Percentiles rank a stretch among this genome's conserved stretches.
phyloP scores from a whole-genome alignment of 2,329 filamentous ascomycete species.

The Apiospora kogelbergensis region DNA sequence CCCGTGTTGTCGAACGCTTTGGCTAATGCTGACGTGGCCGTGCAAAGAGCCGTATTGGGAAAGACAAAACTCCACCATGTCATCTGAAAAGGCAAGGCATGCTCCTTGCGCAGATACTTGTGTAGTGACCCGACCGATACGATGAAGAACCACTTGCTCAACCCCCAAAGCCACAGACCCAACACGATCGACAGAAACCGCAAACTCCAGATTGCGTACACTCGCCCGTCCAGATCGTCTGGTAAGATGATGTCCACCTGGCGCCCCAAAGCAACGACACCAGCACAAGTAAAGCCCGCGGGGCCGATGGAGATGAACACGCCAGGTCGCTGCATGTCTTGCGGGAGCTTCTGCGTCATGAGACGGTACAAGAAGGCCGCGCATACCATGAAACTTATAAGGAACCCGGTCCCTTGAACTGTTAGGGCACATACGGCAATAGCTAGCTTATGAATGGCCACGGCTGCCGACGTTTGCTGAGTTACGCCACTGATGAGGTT shows the following conservation, averaged over 20 bases:
- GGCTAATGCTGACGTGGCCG: conserved; percentile 71
- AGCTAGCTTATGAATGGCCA: conserved; percentile 40
- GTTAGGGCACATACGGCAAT: conserved; percentile 50
- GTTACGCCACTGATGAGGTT: conserved; percentile 48
- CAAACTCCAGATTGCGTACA: conserved; percentile 43
- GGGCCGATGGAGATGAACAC: conserved; percentile 85
- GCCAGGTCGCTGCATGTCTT: conserved; percentile 72
- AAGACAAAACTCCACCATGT: conserved; percentile 85
- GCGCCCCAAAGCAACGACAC: conserved; percentile 47
- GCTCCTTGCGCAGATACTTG: conserved; percentile 58
- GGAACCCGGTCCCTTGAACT: conserved; percentile 54
- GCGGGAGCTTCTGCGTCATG: conserved; percentile 84
- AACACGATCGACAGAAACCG: conserved; percentile 57
- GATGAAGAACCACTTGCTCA: conserved; percentile 84
- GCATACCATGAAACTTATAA: conserved; percentile 74
- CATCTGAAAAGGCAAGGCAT: conserved; percentile 75
- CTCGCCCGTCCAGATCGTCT: conserved; percentile 39
- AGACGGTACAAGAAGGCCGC: conserved; percentile 81
- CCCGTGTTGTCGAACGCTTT: conserved; percentile 57
- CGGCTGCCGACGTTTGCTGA: conserved; percentile 22
- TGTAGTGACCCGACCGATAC: conserved; percentile 75
- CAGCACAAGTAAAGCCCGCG: conserved; percentile 56
- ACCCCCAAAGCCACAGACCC: conserved; percentile 77
- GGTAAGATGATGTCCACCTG: conserved; percentile 45
- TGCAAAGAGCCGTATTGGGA: conserved; percentile 75